Evolutionary conservation across 805 yeast species (phyloP), one percentile per base, ranked within the genome.

Genomic region (Kodamaea nitidulidarum): DNA sequence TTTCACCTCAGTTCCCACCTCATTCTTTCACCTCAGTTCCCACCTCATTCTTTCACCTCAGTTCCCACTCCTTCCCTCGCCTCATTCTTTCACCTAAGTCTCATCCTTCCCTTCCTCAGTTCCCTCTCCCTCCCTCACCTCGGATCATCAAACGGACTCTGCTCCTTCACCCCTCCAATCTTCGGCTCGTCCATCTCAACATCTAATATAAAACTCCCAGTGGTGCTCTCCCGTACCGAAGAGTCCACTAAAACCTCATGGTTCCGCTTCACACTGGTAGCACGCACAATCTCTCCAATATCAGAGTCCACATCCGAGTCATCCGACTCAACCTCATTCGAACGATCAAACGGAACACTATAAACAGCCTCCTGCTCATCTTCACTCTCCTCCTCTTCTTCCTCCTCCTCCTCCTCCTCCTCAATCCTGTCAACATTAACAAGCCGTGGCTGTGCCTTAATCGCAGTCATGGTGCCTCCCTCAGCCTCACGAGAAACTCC

Each of bases 401-500:
- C 55, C 16, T 49, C 57, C 16, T 60, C 67, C 43, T 65, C 71
- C 9, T 63, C 65, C 34, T 65, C 72, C 48, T 68, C 74, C 32
- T 67, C 72, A 39, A 68, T 71, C 43, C 64, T 63, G 37, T 58
- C 74, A 29, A 78, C 73, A 38, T 72, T 71, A n/a, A 86, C 83
- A 44, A 86, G 65, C 48, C 74, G 73, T 1, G 95, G 93, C 52
- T 74, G 78, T 2, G 85, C 93, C 43, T 81, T 75, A 41, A 84
- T 81, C 2, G 93, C 95, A 0, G 88, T 84, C 54, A 81, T 82
- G 26, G 81, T 75, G 4, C 65, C 45, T 17, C 29, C 42, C 15
- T 29, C 14, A 14, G 26, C 42, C 21, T 27, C 38, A 10, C 32
- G 31, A 4, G 21, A 11, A 22, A 15, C 16, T 6, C 20, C 18